Evolutionary conservation across 2,329 filamentous ascomycete genomes (phyloP).

Genomic region (Phialophora macrospora): DNA sequence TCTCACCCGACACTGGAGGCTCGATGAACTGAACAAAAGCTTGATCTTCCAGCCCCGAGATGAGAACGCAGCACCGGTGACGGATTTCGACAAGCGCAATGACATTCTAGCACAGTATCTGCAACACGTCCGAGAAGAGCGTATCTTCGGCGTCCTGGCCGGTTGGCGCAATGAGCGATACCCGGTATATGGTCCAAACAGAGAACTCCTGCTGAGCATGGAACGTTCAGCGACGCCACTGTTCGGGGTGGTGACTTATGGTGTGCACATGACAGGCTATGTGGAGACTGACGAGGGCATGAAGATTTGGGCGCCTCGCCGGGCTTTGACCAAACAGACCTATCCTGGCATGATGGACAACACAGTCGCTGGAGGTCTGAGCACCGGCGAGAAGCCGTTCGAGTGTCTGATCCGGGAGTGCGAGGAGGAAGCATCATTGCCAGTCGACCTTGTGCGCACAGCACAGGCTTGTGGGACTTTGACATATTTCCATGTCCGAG

Average conservation of each 20-base stretch:
- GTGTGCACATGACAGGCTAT: constrained; percentile 80
- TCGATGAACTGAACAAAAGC: constrained; percentile 21
- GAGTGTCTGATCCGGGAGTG: constrained; percentile 85
- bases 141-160: constrained; percentile 72
- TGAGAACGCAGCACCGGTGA: constrained; percentile 23
- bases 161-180: constrained; percentile 84
- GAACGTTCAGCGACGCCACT: constrained; percentile 76
- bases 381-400: constrained; percentile 77
- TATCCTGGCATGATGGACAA: constrained; percentile 95
- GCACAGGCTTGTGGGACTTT: constrained; percentile 70
- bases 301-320: constrained; percentile 81
- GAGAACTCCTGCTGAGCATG: constrained; percentile 69
- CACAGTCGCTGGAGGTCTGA: constrained; percentile 84
- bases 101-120: constrained; percentile 62
- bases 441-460: constrained; percentile 68
- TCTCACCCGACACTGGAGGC: constrained; percentile 27
- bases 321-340: constrained; percentile 78
- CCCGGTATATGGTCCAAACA: constrained; percentile 70
- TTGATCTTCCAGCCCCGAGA: constrained; percentile 35
- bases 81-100: constrained; percentile 67
- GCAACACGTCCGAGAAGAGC: constrained; percentile 69
- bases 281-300: constrained; percentile 63
- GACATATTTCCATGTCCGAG: constrained; percentile 83
- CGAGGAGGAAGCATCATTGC: constrained; percentile 84
- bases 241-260: constrained; percentile 77